Evolutionary conservation across 768 basidiomycete genomes (phyloP), one percentile per base, ranked within the genome.

Genomic region (Xerocomus potaroensis): DNA sequence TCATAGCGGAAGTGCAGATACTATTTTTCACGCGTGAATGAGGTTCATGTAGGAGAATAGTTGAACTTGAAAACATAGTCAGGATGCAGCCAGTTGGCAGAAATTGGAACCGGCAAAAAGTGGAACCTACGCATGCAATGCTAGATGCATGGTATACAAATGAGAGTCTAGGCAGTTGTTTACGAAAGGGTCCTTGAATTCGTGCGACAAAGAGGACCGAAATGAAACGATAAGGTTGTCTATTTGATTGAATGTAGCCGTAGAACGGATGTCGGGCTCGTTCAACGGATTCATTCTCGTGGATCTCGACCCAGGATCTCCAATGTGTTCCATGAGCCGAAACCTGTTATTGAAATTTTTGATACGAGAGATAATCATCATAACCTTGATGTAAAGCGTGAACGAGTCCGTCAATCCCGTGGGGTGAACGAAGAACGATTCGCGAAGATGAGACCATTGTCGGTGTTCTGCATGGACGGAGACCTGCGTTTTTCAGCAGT

Each of bases 31-130:
- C 70, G 48, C 79, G 76, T 15, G 86, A 84, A 57, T 87, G 85
- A 3, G 85, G 84, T 52, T 90, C 87, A 55, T 89, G 87, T 33
- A 90, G 66, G 16, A 87, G 69, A 42, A 90, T 83, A 12, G 69
- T 78, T 6, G 83, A 77, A 11, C 87, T 90, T 53, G 37, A 26
- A 22, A 29, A 12, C 39, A 21, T 37, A 38, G 15, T 37, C 8
- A 62, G 69, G 51, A 63, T 75, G 68, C 10, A 70, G 69, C 67
- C 72, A 2, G n/a, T n/a, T n/a, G n/a, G n/a, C n/a, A n/a, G n/a
- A n/a, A n/a, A n/a, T n/a, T n/a, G n/a, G n/a, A 69, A 64, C 48
- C 47, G 45, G 16, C 55, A 40, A 29, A 18, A 6, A 44, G 29
- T 15, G 23, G 8, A 11, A 62, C 69, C 30, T 49, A 69, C 70